These are phyloP conservation scores for Trichoderma parareesei DNA, from an alignment of 495 filamentous ascomycete genomes.

Conservation along the genomic window DNA sequence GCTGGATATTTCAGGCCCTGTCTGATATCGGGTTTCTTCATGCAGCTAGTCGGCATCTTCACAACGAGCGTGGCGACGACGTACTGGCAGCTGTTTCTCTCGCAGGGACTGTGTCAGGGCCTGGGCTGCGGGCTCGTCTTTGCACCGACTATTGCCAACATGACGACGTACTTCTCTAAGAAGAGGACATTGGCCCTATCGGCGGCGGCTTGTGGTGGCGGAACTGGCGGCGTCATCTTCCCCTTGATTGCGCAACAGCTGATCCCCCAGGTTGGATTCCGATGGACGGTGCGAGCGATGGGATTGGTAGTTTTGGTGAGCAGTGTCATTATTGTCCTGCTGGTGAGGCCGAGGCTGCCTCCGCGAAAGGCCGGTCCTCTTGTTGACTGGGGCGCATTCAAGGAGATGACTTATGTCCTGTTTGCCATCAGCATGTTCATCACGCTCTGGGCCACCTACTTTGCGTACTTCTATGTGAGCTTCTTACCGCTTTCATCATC, in stretches of 20 bases:
- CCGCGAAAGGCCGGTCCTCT: conserved; percentile 51
- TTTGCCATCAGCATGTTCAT: conserved; percentile 56
- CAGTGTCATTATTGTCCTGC: conserved; percentile 41
- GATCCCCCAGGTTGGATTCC: conserved; percentile 61
- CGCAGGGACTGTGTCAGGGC: conserved; percentile 75
- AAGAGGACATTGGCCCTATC: conserved; percentile 62
- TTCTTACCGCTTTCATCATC: not conserved
- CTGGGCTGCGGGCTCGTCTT: conserved; percentile 68
- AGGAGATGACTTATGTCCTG: conserved; percentile 48
- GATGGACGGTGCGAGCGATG: conserved; percentile 68
- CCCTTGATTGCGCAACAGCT: conserved; percentile 63
- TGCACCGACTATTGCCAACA: conserved; percentile 56
- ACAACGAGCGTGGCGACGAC: conserved; percentile 55
- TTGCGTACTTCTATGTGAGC: conserved; percentile 63
- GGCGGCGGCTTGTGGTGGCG: conserved; percentile 57
- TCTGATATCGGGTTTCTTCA: conserved; percentile 25
- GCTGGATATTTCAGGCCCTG: conserved; percentile 49
- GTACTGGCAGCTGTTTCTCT: conserved; percentile 75
- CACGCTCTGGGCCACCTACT: conserved; percentile 47
- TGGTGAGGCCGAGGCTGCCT: conserved; percentile 55
- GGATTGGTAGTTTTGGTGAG: conserved; percentile 62
- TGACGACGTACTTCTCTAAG: conserved; percentile 69
- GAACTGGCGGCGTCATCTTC: conserved; percentile 70
- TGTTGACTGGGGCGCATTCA: conserved; percentile 61
- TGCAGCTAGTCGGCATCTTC: conserved; percentile 64